Conservation (phyloP, 1,284 basidiomycete species). For the Thelephora terrestris region DNA sequence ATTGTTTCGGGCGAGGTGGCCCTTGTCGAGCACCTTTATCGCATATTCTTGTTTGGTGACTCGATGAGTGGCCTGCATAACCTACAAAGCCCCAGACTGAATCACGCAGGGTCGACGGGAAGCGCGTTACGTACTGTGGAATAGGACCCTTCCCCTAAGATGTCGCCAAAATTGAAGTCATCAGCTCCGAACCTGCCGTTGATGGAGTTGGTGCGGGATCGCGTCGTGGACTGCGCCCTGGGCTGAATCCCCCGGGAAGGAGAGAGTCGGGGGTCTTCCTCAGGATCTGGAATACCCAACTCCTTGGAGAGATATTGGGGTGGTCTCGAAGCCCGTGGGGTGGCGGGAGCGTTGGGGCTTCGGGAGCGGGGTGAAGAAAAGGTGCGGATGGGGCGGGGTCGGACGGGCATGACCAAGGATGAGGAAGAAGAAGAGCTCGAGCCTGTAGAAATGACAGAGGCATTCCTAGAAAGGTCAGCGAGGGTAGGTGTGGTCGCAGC, state of each 20-base stretch:
- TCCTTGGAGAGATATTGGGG: conserved; percentile 55
- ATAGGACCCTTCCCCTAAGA: conserved; percentile 72
- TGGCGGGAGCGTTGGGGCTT: conserved; percentile 40
- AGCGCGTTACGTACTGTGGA: conserved; percentile 47
- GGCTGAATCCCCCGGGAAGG: conserved; percentile 25
- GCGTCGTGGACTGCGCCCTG: conserved; percentile 26
- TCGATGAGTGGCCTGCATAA: conserved; percentile 46
- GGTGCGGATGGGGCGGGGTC: conserved; percentile 48
- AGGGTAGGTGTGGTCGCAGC: conserved; percentile 30
- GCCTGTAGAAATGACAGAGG: conserved; percentile 63
- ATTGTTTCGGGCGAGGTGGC: conserved; percentile 56
- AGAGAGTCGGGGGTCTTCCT: conserved; percentile 15
- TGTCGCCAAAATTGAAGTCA: conserved; percentile 63
- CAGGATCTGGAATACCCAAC: conserved; percentile 35
- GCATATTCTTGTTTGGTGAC: conserved; percentile 58
- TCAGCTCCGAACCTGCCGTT: conserved; percentile 38
- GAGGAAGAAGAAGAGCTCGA: conserved; percentile 41
- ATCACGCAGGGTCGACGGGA: conserved; percentile 6
- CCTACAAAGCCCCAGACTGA: conserved; percentile 28
- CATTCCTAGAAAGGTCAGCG: conserved; percentile 61
- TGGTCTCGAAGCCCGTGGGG: conserved; percentile 33
- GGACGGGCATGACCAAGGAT: conserved; percentile 32
- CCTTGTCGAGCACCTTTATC: conserved; percentile 72
- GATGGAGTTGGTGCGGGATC: conserved; percentile 36
- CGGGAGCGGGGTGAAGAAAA: conserved; percentile 55